Evolutionary conservation across 257 asterid genomes (phyloP), one percentile per base, ranked within the genome.

Genomic region (Salvia hispanica): DNA sequence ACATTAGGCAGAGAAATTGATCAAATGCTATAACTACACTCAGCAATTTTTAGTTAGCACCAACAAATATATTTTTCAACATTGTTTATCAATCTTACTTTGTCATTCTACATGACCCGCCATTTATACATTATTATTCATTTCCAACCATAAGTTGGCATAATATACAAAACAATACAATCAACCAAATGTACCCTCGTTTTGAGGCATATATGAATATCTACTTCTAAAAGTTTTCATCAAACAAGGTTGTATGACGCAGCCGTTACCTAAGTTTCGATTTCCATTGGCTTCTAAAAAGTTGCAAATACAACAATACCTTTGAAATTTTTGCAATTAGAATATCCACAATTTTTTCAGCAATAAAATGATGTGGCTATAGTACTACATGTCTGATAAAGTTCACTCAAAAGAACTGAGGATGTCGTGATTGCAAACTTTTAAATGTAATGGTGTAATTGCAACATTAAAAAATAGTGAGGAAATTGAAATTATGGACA

Each of bases 1-100:
- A 60, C 28, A 56, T 46, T 36, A 16, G 18, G 36, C 55, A 8
- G 21, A 53, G 18, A 61, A 69, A 55, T 59, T 8, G 64, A 40
- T 37, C 18, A 2, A 66, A 66, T 56, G 34, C 46, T 31, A 55
- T 1, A 37, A 9, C 47, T 39, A 9, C 34, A 15, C 36, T 14
- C 2, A 15, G 5, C 2, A 58, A 12, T 3, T 31, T 31, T 34
- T 6, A 59, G 48, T 4, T 40, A 9, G 50, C 36, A 5, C 9
- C 9, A 4, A 5, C 36, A 58, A 5, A n/a, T 4, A 36, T 37
- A 0, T 4, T 39, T 37, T 58, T 15, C 65, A 15, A 14, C 9
- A 16, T 13, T 58, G 44, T 7, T 58, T 39, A 37, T 16, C 50
- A 33, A 14, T 37, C 7, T 59, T 39, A 37, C 42, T 59, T 39